Conservation (phyloP, 805 yeast genomes). For the Wickerhamiella dianesei region DNA sequence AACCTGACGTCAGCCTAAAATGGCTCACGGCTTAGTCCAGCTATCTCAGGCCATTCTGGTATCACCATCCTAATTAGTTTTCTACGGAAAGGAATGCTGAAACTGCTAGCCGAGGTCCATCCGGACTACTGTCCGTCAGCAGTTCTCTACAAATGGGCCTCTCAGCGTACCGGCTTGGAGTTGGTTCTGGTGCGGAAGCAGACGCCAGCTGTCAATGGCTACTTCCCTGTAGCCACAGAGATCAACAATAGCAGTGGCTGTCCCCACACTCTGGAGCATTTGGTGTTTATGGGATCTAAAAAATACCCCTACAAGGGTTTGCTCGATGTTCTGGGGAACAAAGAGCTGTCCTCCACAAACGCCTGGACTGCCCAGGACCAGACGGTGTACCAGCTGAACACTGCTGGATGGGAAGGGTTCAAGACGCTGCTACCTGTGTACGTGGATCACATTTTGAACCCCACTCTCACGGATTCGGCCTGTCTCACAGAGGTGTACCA, state of each 20-base stretch:
- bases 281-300: slow-evolving; percentile 86
- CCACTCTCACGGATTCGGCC: slow-evolving; percentile 79
- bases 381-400: slow-evolving; percentile 78
- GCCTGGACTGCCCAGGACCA: slow-evolving; percentile 97
- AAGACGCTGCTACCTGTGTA: slow-evolving; percentile 71
- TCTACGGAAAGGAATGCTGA: neutral
- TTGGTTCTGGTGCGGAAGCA: slow-evolving; percentile 62
- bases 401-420: slow-evolving; percentile 97
- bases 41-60: neutral
- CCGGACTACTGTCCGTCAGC: slow-evolving; percentile 19
- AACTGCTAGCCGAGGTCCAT: slow-evolving; percentile 14
- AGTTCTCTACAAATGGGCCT: slow-evolving; percentile 45
- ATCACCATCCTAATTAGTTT: neutral
- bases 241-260: slow-evolving; percentile 75
- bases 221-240: slow-evolving; percentile 91
- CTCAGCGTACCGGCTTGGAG: slow-evolving; percentile 70
- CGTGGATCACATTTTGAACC: slow-evolving; percentile 71
- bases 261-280: slow-evolving; percentile 92
- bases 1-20: neutral
- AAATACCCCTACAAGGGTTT: slow-evolving; percentile 85
- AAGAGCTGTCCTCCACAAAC: slow-evolving; percentile 74
- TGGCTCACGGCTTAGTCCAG: neutral
- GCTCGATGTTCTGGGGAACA: slow-evolving; percentile 72
- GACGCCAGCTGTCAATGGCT: slow-evolving; percentile 81
- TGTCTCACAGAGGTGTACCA: slow-evolving; percentile 92